Evolutionary conservation across 2,329 filamentous ascomycete species (phyloP).

Genomic region (Colletotrichum orbiculare): DNA sequence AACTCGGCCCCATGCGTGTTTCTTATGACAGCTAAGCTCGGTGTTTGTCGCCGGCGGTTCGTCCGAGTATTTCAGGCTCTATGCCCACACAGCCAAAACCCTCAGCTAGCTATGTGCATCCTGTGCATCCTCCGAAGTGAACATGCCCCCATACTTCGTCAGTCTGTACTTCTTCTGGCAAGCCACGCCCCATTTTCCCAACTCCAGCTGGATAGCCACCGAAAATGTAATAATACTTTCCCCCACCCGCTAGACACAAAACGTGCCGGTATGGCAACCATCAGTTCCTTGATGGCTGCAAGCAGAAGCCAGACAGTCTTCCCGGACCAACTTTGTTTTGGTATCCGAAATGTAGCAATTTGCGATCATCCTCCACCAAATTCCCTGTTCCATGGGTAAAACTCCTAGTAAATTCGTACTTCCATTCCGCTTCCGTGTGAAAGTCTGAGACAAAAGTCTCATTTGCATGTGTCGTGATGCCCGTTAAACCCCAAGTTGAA

Average conservation of each 20-base stretch:
- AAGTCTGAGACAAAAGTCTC: constrained; percentile 30
- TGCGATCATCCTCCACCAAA: constrained; percentile 19
- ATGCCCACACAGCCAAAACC: constrained; percentile 3
- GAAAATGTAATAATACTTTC: constrained; percentile 14
- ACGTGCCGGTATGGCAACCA: constrained; percentile 13
- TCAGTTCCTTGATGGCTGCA: constrained; percentile 20
- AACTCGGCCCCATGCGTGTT: constrained; percentile 25
- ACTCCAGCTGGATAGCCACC: constrained; percentile 14
- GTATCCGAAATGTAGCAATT: constrained; percentile 30
- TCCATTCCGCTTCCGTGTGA: constrained; percentile 31
- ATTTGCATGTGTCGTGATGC: constrained; percentile 22
- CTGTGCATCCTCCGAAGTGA: neutral
- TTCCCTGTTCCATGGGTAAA: constrained; percentile 14
- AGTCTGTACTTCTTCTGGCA: constrained; percentile 1
- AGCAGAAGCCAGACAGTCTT: constrained; percentile 24
- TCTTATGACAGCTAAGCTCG: constrained; percentile 27
- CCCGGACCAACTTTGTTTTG: constrained; percentile 20
- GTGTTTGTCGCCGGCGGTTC: constrained; percentile 21
- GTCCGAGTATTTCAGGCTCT: constrained; percentile 15
- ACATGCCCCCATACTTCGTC: constrained; percentile 13
- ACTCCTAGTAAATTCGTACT: constrained; percentile 30
- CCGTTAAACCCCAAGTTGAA: neutral
- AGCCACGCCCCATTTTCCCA: neutral
- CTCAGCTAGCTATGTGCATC: constrained; percentile 17
- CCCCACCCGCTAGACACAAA: constrained; percentile 26